Base-by-base conservation (phyloP, 192 early-diverging fungal genomes). In the Mortierella alpina region DNA sequence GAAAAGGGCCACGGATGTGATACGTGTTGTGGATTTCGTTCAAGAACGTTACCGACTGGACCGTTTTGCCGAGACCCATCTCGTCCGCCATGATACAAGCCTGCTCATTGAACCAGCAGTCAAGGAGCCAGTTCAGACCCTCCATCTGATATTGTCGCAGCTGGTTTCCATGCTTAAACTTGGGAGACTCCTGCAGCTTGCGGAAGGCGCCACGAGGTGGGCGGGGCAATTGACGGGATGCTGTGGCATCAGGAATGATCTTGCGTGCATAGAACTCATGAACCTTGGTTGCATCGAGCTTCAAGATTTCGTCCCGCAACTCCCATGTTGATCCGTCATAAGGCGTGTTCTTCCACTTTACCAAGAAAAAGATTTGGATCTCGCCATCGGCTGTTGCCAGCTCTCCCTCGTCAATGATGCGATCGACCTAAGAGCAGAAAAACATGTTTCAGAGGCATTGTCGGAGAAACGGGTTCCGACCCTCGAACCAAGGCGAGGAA, bases 41-140 rank as follows among this genome's bases (percentile, higher is more conserved):
- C 41, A 96, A 78, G 63, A 96, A 92, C 1, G 91, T 89, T 48
- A 92, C 93, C 1, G 93, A 92, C 76, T 96, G 94, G 1, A 96
- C 69, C 8, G 77, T 80, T 84, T 98, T 98, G 17, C 98, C 98
- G n/a, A 97, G 86, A 23, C 95, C 92, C 94, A 92, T 90, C 85
- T 98, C 96, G 73, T 98, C 96, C 0, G 96, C 98, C 67, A 98
- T 83, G 67, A 99, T 98, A 15, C 96, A 86, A 1, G 90, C 92
- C 61, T 92, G 88, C 22, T 80, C 66, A 65, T 90, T 90, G 82
- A 88, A 90, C 87, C 92, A 95, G 63, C 92, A 95, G 70, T 89
- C 91, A 73, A 91, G 41, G 9, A 95, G 76, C 94, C 94, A 95
- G 71, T 95, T 95, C 13, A 95, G 68, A 7, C 94, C 94, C 75